Base-by-base conservation (phyloP, 1,139 yeast species). In the Suhomyces taliae region DNA sequence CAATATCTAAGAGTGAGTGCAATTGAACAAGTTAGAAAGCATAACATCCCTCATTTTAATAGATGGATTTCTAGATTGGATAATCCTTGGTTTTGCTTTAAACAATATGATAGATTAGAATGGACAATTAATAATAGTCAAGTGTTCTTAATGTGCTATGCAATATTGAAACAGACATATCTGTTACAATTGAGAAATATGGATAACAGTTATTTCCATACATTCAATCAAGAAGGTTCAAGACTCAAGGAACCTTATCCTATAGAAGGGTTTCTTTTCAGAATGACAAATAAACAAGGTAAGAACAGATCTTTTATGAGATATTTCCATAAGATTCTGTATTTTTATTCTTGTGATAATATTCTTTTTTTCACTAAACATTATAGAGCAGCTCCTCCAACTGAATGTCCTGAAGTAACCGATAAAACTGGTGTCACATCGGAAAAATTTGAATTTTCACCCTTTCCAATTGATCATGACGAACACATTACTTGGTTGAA, bases 261-360 rank as follows among this genome's bases (percentile, higher is more conserved):
- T 0, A 64, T 88, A 8, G 96, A 89, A 65, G 97, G 97, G 0
- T 89, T 87, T 60, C 64, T 90, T 11, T 71, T 81, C 2, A 74
- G 87, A 43, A 62, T 87, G 37, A 74, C 87, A 0, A 74, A 81
- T 40, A 73, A 78, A 54, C 57, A 65, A 6, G 91, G 90, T 0
- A 58, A 66, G 37, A 66, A 69, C 44, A 62, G 53, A 27, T 60
- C 68, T 33, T 53, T 76, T 12, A 67, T 79, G 8, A 72, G 80
- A 41, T 67, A 79, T 12, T 76, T 80, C 50, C 76, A 77, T 57
- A 79, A 78, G 50, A 64, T 82, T 39, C 76, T 78, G 53, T 91
- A 90, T 64, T 80, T 87, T 53, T 82, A 74, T 57, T 75, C 95
- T 0, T 75, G 76, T 46, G 85, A 83, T 50, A 72, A 84, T 53